Base-by-base conservation (phyloP, 2,329 filamentous ascomycete genomes). In the Lizonia empirigonia region DNA sequence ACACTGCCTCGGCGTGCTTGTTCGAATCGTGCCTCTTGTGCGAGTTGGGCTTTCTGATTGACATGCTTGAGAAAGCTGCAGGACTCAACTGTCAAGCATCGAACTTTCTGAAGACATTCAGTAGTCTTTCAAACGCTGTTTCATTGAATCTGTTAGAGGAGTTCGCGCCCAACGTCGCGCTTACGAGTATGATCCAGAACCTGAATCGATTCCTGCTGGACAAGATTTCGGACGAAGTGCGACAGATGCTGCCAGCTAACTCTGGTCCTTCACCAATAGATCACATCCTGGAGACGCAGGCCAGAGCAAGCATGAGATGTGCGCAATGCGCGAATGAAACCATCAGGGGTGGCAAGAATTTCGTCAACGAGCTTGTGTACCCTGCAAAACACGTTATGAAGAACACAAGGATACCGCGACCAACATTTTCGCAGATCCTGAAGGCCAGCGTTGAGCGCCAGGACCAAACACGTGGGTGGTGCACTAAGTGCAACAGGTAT, bases 51-150 rank as follows among this genome's bases (percentile, higher is more conserved):
- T 99, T 94, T 70, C 78, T 99, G 8, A 95, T 96, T 63, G 95
- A 99, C 69, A 99, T 99, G 94, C 82, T 99, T 19, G 89, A 97
- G 64, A 99, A 97, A 71, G 94, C 94, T 2, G 88, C 89, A 56
- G 93, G 92, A 0, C 88, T 92, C 49, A 96, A 95, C 53, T 99
- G 94, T 62, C 94, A 99, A 70, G 94, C 94, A 12, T 96, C 93
- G 0, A 99, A 99, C 68, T 83, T 99, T 56, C 78, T 97, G 24
- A 96, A 94, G 72, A 90, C 91, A 0, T 86, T 99, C 50, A 92
- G 90, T 69, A 88, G 86, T 58, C 87, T 91, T 55, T 86, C 90
- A 2, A 89, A 92, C 77, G 86, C 85, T 81, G 73, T 84, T 0
- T 88, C 85, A 16, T 76, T 96, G 20, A 89, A 90, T 2, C 79